Base-by-base conservation (phyloP, 352 stramenopile species). In the Phytophthora brassicae region DNA sequence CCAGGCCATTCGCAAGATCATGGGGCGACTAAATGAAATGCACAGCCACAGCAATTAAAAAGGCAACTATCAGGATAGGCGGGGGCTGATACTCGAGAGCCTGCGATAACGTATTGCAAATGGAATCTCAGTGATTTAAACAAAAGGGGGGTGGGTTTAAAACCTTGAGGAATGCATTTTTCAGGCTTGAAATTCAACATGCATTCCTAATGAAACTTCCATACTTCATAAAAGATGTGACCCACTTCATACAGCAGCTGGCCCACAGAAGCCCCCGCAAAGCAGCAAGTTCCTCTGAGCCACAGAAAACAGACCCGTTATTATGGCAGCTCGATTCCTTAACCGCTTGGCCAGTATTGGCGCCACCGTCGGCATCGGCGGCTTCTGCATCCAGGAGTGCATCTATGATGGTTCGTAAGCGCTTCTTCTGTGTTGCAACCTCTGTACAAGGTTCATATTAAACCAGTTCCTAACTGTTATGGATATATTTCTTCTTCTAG, bases 1-100 rank as follows among this genome's bases (percentile, higher is more conserved):
- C 38, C 95, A 97, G 72, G 97, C 97, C 39, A 99, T 99, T 75
- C 96, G 89, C 45, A 92, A 99, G 43, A 41, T 59, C 43, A 55
- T 63, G 44, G 60, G 43, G 2, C 24, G 38, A 8, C 51, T 67
- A 16, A 55, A 60, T 17, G 31, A 43, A n/a, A 48, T 61, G 42
- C 23, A 35, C 14, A 47, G 28, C 44, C n/a, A 23, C 38, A 58
- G 48, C 49, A 39, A 43, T 22, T 31, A 47, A 56, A 55, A 50
- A 60, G 42, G 49, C 50, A 50, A 56, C 42, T 56, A 56, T 56
- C 43, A 50, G 23, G 13, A n/a, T 17, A 38, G 33, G 5, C 20
- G 12, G 38, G n/a, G n/a, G 8, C 6, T 31, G 26, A 8, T 31
- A 4, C 8, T 8, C 26, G 8, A 31, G 26, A 31, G 28, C 53